Base-by-base conservation (phyloP, 371 early-diverging fungal genomes). In the Mucor velutinosus region DNA sequence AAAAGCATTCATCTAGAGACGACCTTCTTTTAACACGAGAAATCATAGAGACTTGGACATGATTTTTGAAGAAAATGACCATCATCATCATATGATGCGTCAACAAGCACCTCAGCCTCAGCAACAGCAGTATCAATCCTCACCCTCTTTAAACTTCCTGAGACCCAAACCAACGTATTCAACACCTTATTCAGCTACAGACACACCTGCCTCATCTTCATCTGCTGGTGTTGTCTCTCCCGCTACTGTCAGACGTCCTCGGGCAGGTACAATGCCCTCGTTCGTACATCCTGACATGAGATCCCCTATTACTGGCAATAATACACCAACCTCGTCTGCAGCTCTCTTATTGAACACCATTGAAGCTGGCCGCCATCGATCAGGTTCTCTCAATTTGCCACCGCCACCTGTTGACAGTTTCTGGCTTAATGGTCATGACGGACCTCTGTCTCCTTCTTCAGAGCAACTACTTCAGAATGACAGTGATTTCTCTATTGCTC, bases 261-360 rank as follows among this genome's bases (percentile, higher is more conserved):
- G 94, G 63, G 93, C 94, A 15, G 94, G 92, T 35, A 94, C 94
- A 10, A 86, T 94, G 77, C 91, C 92, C 6, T 91, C 92, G 7
- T 82, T 86, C 70, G 76, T 87, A 49, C 74, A 86, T 53, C 65
- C 81, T 66, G 70, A 76, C 71, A 21, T 58, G 14, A 41, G 37
- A 75, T 53, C 49, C 69, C 47, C 72, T n/a, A 29, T 51, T 51
- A 17, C 68, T 29, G 51, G 87, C 87, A 37, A 81, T 89, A 27
- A 14, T 23, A 27, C 53, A 15, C 53, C 53, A 23, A 53, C 14
- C 12, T 7, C 85, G 86, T 51, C 74, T 87, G 70, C 87, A 0
- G 78, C 75, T 55, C 67, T 78, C 15, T 71, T 84, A 32, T 70
- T 82, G 3, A 77, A 78, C 8, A 78, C 82, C 1, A 76, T 81